Evolutionary conservation across 768 basidiomycete genomes (phyloP).

Genomic region (Pleurotus citrinopileatus): DNA sequence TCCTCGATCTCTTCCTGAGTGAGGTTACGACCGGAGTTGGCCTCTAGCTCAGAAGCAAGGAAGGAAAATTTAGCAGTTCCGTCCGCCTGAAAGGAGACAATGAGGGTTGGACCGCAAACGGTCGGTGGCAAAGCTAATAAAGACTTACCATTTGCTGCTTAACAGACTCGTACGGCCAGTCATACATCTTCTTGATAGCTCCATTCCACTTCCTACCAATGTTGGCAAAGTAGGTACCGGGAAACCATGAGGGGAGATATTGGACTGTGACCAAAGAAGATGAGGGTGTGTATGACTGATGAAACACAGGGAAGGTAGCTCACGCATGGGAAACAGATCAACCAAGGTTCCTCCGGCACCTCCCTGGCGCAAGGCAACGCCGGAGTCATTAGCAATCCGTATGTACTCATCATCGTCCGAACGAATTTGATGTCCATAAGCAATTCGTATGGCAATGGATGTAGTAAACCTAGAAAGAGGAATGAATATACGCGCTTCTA

Average conservation of each 20-base stretch:
- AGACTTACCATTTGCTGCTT: not conserved
- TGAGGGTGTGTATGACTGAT: not conserved
- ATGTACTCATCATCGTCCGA: constrained; percentile 22
- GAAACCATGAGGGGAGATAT: constrained; percentile 6
- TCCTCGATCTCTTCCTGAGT: constrained; percentile 1
- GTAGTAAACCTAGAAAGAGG: constrained; percentile 19
- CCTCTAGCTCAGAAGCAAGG: constrained; percentile 1
- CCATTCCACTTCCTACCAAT: not conserved
- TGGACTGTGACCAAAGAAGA: not conserved
- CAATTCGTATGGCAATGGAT: constrained; percentile 19
- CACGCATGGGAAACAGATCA: constrained; percentile 22
- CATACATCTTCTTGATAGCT: constrained; percentile 1
- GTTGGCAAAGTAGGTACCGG: constrained; percentile 1
- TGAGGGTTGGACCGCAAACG: no score
- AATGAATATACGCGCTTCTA: not conserved
- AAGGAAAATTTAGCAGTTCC: constrained; percentile 2
- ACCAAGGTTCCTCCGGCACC: constrained; percentile 17
- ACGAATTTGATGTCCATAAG: constrained; percentile 21
- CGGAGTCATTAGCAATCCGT: constrained; percentile 16
- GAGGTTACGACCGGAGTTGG: not conserved
- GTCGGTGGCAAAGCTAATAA: not conserved
- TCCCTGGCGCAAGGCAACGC: constrained; percentile 14
- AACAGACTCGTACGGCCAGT: constrained; percentile 2
- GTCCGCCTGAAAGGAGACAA: not conserved
- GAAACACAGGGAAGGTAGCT: no score